Base-by-base conservation (phyloP, 169 alveolate species). In the Eimeria acervulina region DNA sequence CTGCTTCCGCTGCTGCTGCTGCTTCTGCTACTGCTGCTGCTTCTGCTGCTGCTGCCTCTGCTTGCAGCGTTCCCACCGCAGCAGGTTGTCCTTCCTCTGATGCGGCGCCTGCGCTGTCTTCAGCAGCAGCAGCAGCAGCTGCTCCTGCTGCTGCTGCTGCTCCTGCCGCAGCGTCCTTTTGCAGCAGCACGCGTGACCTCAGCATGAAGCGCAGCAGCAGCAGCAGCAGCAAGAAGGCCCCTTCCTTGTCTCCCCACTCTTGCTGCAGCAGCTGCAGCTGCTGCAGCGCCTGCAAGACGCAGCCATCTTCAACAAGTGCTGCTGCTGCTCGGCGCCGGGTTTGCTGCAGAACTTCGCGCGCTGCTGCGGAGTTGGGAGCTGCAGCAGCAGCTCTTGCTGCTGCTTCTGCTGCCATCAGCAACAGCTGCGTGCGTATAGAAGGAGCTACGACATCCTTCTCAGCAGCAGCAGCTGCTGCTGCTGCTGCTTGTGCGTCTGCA, bases 241-340 rank as follows among this genome's bases (percentile, higher is more conserved):
- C 92, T 19, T 19, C 92, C 92, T 51, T 55, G 21, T 84, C 92
- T 10, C 40, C 92, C 59, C 78, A 52, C 42, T 74, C n/a, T 70
- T 80, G 90, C 59, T 55, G 92, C 92, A 84, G 44, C 92, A 1
- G 74, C 91, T 81, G 92, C 92, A 84, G 92, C 76, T 55, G 92
- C 78, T 84, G 92, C 72, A 84, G 92, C 78, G 92, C 92, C 76
- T 12, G 36, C 1, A 13, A 33, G 78, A 84, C 31, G 19, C 92
- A 84, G 78, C 92, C 92, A 84, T 84, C 92, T 40, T n/a, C 92
- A 19, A 84, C 55, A 28, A 84, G 76, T 52, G 92, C 92, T 33
- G 92, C 92, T 52, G 92, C 92, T 33, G 76, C 92, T n/a, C 74
- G 76, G 31, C 92, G 76, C 33, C 92, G 4, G 33, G 92, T 84